Evolutionary conservation across 192 early-diverging fungal species (phyloP), one percentile per base, ranked within the genome.

Genomic region (Rhizophagus clarus): DNA sequence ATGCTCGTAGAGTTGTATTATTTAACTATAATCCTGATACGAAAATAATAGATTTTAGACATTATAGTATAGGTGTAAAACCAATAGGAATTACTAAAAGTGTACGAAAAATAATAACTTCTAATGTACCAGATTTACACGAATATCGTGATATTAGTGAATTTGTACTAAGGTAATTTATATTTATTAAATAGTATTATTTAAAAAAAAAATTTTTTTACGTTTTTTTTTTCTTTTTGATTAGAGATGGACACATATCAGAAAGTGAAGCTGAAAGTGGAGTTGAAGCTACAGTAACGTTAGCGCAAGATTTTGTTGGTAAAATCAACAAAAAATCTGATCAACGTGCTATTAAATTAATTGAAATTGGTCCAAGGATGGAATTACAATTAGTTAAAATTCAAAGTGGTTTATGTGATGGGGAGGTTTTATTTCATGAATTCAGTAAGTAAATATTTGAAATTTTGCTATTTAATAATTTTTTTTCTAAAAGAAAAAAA

Each of bases 231-330:
- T n/a, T n/a, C n/a, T n/a, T 61, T 34, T 61, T 26, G 7, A 26
- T 15, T 67, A 89, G 91, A 63, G 94, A 94, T 79, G 95, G 94
- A 0, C 89, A 92, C 84, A 91, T 94, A 2, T 94, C 94, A 1
- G 97, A 98, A 77, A 94, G 92, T 74, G 98, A 99, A 82, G 92
- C 96, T 4, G 97, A 98, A 82, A 96, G 97, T 79, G 96, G 91
- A 4, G 91, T 93, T 0, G 95, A 97, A 63, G 89, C 89, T n/a
- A 93, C 92, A 26, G 93, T 99, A 22, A 93, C 92, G 14, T 84
- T 98, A 60, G 80, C 93, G 10, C 94, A 97, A 82, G 92, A 95
- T 81, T 96, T 93, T 77, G 83, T 94, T 15, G 95, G 94, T 34
- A 87, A 91, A 40, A 89, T 89, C 61, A 95, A 95, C 86, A 87